Conservation (phyloP, 208 protist genomes). For the Zelonia costaricensis region DNA sequence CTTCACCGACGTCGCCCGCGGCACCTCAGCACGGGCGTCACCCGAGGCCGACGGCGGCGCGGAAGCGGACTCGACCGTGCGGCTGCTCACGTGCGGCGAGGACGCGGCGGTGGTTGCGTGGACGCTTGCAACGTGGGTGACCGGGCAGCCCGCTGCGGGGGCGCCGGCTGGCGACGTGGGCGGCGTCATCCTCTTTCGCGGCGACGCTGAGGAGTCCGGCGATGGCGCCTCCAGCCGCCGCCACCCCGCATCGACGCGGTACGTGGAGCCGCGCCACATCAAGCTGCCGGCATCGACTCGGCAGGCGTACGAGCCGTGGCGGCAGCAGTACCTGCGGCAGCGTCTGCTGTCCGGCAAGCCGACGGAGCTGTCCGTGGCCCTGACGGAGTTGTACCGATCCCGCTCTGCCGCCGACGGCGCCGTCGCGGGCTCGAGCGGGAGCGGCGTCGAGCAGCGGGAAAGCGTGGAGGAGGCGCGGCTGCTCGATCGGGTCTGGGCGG, state of each 20-base stretch:
- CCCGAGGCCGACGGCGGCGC: background rate
- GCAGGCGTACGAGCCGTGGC: constrained; percentile 18
- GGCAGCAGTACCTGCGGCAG: constrained; percentile 16
- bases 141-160: background rate
- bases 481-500: constrained; percentile 24
- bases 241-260: background rate
- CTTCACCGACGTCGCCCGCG: constrained; percentile 1
- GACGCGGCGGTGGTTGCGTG: constrained; percentile 13
- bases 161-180: background rate
- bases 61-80: background rate
- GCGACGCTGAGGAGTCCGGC: background rate
- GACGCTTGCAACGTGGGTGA: constrained; percentile 5
- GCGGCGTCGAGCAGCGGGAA: background rate
- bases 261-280: constrained; percentile 1
- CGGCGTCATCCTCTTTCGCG: constrained; percentile 2
- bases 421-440: background rate
- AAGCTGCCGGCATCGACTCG: constrained; percentile 11
- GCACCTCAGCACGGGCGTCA: too few relatives aligned
- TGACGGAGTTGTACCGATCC: constrained; percentile 9
- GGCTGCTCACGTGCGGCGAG: constrained; percentile 25
- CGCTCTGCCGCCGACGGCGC: background rate
- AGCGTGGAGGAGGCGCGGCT: constrained; percentile 11
- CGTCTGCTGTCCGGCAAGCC: constrained; percentile 7
- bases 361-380: constrained; percentile 6
- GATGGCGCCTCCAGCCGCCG: background rate